Evolutionary conservation across 2,329 filamentous ascomycete species (phyloP), one percentile per base, ranked within the genome.

Genomic region (Aspergillus tanneri): DNA sequence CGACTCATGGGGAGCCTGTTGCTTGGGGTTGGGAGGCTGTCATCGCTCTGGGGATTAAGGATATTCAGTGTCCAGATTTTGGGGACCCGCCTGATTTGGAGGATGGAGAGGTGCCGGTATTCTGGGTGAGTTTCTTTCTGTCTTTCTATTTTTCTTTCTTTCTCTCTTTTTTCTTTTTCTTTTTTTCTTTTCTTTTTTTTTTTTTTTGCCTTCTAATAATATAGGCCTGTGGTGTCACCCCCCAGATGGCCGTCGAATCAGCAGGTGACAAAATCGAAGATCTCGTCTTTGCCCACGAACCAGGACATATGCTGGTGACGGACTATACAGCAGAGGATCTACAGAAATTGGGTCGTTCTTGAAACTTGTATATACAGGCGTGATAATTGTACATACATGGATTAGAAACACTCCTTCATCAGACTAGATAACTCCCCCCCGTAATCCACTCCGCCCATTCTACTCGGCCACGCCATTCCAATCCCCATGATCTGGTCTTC

Each of bases 161-260:
- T 70, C 75, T 2, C 69, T 76, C 21, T 70, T 32, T 2, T 69
- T 76, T 16, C 19, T 11, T 35, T 35, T 7, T 2, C 14, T 19
- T 39, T 21, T 41, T 34, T 18, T 46, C 16, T 18, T 19, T 27
- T 37, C 10, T 38, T 9, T 19, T 25, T 24, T 8, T 10, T 70
- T 75, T 2, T 69, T 76, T 21, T 70, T 32, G 10, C 5, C 83
- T 23, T 80, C 79, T 0, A 75, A 83, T 25, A 80, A 78, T 0
- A 75, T 81, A 83, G 81, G 83, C 80, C 0, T 86, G 83, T 59
- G 83, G 83, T 25, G 82, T 86, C 9, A 86, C 83, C 28, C 82
- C 84, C 2, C 83, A 86, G 59, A 78, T 84, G 59, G 82, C 81
- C 11, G 79, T 86, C 1, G 77, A 83, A 73, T 72, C 70, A 47